Evolutionary conservation across 2,329 filamentous ascomycete species (phyloP), one percentile per base, ranked within the genome.

Genomic region (Colletotrichum lini): DNA sequence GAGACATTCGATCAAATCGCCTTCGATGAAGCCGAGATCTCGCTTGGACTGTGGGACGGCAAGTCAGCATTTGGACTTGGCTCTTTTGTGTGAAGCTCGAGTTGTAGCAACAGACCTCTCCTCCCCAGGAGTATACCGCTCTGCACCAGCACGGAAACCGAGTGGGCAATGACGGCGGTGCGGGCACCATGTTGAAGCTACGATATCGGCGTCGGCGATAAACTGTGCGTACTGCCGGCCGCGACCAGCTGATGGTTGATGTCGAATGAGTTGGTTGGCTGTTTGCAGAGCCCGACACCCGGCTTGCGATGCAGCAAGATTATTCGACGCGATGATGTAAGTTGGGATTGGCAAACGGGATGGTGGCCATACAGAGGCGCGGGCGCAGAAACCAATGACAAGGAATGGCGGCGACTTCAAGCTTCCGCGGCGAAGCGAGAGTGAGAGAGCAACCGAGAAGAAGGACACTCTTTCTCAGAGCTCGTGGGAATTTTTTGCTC

Each of bases 21-120:
- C 96, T 82, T 99, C 96, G 76, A 99, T 93, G 82, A 99, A 99
- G 18, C 96, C 96, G 69, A 99, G 88, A 80, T 99, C 96, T 81
- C 93, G 91, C 85, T 97, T 97, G 30, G 93, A 96, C 91, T 93
- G 71, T 15, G 30, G 60, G 23, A 73, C 21, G 65, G 60, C 53
- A 70, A 72, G 76, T 80, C 67, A 79, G 78, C 47, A 40, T 57
- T 62, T 44, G 52, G 35, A 15, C 42, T 40, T 13, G 26, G 26
- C 21, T n/a, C 26, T 53, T 40, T 45, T 38, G 26, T 30, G 26
- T 6, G 8, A 40, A 10, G 52, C 26, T 15, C 30, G 12, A 56
- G 26, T n/a, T 38, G n/a, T 40, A 42, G 52, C 52, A 56, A 73
- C 76, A 64, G 78, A 90, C 90, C 87, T 98, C 95, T 85, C 95